Evolutionary conservation across 176 grass and related monocot genomes (phyloP).

Genomic region (Avena eriantha): DNA sequence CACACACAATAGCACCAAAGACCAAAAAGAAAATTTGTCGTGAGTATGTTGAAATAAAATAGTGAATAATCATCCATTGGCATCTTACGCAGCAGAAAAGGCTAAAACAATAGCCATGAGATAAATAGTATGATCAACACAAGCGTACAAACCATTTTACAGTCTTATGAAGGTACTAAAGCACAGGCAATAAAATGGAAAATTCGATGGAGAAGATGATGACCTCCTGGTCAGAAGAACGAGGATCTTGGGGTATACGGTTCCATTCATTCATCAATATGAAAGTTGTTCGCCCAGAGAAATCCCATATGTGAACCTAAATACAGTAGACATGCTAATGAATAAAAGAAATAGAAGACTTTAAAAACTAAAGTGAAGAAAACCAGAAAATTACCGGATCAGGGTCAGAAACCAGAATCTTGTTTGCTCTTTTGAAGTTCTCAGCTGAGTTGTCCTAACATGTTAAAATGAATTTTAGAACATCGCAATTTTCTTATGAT

Average conservation of each 20-base stretch:
- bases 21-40: neutral
- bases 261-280: slow-evolving; percentile 94
- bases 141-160: slow-evolving; percentile 5
- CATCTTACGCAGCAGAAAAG: slow-evolving; percentile 15
- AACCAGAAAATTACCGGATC: slow-evolving; percentile 61
- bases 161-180: slow-evolving; percentile 18
- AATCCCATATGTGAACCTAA: slow-evolving; percentile 97
- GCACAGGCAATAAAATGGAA: slow-evolving; percentile 16
- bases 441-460: slow-evolving; percentile 85
- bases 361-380: slow-evolving; percentile 16
- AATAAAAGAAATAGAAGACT: slow-evolving; percentile 18
- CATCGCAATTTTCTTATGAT: neutral
- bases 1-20: slow-evolving; percentile 21
- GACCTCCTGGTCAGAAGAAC: slow-evolving; percentile 85
- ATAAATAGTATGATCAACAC: neutral
- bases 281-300: slow-evolving; percentile 82
- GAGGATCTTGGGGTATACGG: slow-evolving; percentile 61
- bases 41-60: neutral
- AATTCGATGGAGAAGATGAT: slow-evolving; percentile 29
- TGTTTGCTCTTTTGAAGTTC: slow-evolving; percentile 85
- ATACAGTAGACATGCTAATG: slow-evolving; percentile 28
- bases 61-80: neutral
- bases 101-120: neutral
- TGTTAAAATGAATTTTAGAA: slow-evolving; percentile 20
- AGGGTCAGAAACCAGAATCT: slow-evolving; percentile 74